Percentiles rank a stretch among this genome's conserved stretches.
These are phyloP conservation scores for Nakazawaea ambrosiae DNA, from an alignment of 805 yeast species.

Conservation along the genomic window DNA sequence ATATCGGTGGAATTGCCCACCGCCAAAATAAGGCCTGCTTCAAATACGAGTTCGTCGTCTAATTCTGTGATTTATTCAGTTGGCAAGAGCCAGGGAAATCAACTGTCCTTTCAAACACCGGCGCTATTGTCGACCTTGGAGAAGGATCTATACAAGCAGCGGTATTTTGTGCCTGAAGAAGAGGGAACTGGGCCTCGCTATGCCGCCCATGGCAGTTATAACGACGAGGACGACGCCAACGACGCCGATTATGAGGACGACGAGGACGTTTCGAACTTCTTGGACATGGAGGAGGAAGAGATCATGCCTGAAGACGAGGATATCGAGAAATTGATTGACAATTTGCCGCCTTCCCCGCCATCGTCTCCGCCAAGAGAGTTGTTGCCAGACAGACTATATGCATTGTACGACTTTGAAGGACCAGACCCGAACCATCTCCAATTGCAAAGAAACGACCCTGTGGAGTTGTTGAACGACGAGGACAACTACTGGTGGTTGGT, in stretches of 20 bases:
- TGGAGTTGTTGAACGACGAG: conserved; percentile 74
- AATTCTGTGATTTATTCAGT: conserved; percentile 7
- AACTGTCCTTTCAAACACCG: too few species aligned
- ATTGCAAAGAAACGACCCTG: conserved; percentile 73
- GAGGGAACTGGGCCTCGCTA: too few species aligned
- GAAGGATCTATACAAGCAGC: conserved; percentile 5
- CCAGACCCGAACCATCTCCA: conserved; percentile 92
- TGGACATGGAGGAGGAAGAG: conserved; percentile 17
- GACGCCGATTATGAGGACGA: conserved; percentile 2
- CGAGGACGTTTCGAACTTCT: conserved; percentile 15
- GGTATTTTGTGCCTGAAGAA: not conserved
- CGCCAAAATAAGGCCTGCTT: too few species aligned
- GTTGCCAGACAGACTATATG: conserved; percentile 79
- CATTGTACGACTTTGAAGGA: conserved; percentile 80
- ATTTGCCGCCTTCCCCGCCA: conserved; percentile 55
- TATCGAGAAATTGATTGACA: conserved; percentile 32
- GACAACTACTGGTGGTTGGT: conserved; percentile 98
- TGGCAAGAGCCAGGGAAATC: too few species aligned
- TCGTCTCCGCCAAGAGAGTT: conserved; percentile 75
- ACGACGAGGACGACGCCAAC: not conserved
- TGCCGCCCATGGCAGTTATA: too few species aligned
- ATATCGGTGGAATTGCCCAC: too few species aligned
- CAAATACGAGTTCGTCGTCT: conserved; percentile 3
- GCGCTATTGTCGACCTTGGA: conserved; percentile 4
- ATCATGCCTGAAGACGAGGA: conserved; percentile 27